Percentiles rank a stretch among this genome's conserved stretches.
Conservation (phyloP, 176 grass and related monocot species). For the Coix lacrymajobi region DNA sequence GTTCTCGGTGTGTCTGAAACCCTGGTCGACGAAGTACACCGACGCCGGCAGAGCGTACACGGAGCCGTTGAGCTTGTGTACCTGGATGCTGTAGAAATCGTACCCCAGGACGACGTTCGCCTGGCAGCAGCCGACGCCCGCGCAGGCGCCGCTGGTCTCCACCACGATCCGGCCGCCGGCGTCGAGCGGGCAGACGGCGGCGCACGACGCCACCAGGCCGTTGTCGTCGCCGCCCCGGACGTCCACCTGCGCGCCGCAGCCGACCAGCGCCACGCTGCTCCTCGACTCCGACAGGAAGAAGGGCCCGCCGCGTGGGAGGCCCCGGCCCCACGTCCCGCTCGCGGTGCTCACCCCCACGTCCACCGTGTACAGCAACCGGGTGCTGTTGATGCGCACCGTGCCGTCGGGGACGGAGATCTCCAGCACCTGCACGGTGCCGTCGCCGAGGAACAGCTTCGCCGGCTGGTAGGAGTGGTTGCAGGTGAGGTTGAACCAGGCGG, state of each 20-base stretch:
- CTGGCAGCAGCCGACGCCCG: conserved; percentile 40
- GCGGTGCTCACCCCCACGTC: neutral
- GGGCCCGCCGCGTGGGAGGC: neutral
- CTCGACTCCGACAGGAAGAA: neutral
- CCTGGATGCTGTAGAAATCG: conserved; percentile 23
- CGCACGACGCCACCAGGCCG: conserved; percentile 19
- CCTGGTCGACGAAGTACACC: neutral
- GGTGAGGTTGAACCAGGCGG: conserved; percentile 36
- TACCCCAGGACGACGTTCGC: conserved; percentile 8
- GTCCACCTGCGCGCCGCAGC: conserved; percentile 15
- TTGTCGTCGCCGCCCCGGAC: neutral
- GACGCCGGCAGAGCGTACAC: neutral
- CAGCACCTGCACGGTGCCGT: conserved; percentile 29
- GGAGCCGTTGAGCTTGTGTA: neutral
- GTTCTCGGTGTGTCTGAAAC: neutral
- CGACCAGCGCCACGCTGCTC: conserved; percentile 13
- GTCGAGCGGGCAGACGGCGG: conserved; percentile 12
- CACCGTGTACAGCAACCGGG: neutral
- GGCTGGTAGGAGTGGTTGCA: conserved; percentile 26
- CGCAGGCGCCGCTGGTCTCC: neutral
- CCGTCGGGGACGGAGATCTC: conserved; percentile 27
- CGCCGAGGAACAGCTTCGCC: conserved; percentile 42
- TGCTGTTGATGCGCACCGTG: conserved; percentile 34
- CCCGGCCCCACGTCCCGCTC: neutral
- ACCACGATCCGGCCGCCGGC: neutral